Percentiles rank a stretch among this genome's conserved stretches.
Conservation (phyloP, 2,329 filamentous ascomycete genomes). For the Diaporthe sp. region DNA sequence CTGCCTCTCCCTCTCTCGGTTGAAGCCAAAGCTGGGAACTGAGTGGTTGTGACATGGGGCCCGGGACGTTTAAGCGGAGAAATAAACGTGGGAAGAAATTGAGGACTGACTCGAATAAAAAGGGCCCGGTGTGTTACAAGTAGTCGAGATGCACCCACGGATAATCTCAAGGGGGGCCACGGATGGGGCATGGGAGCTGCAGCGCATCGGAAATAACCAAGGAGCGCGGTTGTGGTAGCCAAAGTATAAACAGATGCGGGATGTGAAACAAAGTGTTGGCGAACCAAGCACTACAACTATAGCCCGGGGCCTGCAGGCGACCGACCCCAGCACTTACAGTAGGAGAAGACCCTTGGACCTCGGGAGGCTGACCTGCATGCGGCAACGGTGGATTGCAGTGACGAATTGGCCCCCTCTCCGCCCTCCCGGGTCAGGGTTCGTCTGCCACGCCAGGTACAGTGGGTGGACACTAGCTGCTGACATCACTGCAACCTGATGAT, state of each 20-base stretch:
- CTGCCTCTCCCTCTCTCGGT: conserved; percentile 21
- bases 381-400: conserved; percentile 5
- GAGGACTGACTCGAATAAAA: conserved; percentile 29
- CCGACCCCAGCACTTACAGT: not conserved
- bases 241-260: conserved; percentile 20
- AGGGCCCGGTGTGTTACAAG: conserved; percentile 12
- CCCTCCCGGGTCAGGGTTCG: conserved; percentile 11
- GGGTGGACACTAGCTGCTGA: not conserved
- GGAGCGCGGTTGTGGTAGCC: conserved; percentile 2
- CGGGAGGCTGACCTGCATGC: conserved; percentile 22
- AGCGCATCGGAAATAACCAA: conserved; percentile 21
- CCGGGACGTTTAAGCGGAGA: conserved; percentile 1
- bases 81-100: not conserved
- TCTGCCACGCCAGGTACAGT: too few relatives aligned
- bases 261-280: conserved; percentile 30
- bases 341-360: not conserved
- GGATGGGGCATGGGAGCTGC: not conserved
- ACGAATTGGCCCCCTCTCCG: conserved; percentile 25
- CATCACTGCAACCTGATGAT: not conserved
- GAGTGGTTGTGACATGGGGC: conserved; percentile 4
- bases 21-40: not conserved
- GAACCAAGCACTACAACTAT: conserved; percentile 22
- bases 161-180: not conserved
- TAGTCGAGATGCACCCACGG: conserved; percentile 1
- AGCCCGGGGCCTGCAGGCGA: not conserved